Conservation (phyloP, 768 basidiomycete species). For the Russula sp. region DNA sequence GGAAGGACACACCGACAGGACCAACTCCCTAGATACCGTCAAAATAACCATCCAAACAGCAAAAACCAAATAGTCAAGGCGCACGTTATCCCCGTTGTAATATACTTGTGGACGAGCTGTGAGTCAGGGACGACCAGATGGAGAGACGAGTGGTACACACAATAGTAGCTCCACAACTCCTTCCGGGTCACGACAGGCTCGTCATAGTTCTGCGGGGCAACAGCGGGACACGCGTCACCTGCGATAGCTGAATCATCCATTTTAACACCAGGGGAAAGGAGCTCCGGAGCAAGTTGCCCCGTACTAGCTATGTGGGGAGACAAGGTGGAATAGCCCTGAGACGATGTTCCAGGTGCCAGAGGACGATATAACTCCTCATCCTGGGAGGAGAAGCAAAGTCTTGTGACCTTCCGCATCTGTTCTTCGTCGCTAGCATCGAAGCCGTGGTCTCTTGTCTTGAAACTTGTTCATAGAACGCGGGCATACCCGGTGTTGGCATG, state of each 20-base stretch:
- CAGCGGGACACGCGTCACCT: background rate
- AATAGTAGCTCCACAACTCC: conserved; percentile 77
- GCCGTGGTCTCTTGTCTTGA: too few species aligned
- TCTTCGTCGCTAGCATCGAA: background rate
- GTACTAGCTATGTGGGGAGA: conserved; percentile 2
- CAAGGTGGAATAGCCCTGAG: conserved; percentile 5
- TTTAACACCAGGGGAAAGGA: background rate
- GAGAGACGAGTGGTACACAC: conserved; percentile 38
- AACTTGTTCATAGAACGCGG: too few species aligned
- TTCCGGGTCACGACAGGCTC: conserved; percentile 65
- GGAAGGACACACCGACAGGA: conserved; percentile 35
- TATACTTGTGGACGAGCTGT: conserved; percentile 44
- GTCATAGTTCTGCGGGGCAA: conserved; percentile 24
- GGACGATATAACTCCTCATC: background rate
- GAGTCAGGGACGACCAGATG: background rate
- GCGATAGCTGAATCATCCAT: background rate
- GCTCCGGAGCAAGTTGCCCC: conserved; percentile 37
- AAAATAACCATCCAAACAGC: background rate
- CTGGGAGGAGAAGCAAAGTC: too few species aligned
- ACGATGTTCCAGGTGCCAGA: background rate
- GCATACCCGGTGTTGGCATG: too few species aligned
- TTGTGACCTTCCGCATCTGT: background rate
- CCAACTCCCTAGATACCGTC: conserved; percentile 51
- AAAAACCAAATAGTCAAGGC: background rate
- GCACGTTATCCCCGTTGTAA: conserved; percentile 77